A percentile compares a stretch with the other conserved stretches of the same genome.
These are phyloP conservation scores for Mycena rosella DNA, from an alignment of 768 basidiomycete species.

Conservation along the genomic window DNA sequence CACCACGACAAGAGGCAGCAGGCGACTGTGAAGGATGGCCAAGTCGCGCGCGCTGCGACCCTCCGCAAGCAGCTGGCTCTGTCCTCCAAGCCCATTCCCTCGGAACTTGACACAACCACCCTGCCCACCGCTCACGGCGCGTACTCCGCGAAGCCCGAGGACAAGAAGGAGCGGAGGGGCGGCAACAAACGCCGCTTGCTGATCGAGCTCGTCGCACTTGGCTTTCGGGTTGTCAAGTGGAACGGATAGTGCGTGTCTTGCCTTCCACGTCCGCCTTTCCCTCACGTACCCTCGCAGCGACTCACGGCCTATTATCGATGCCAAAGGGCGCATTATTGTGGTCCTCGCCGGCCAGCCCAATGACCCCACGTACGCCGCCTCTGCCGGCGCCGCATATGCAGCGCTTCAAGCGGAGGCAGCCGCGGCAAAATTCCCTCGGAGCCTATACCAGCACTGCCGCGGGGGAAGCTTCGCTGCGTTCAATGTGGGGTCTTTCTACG, in stretches of 20 bases:
- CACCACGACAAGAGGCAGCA: not conserved
- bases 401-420: too few relatives aligned
- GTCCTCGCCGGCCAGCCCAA: slow-evolving; percentile 16
- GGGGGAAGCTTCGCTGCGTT: slow-evolving; percentile 12
- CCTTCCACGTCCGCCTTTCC: not conserved
- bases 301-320: slow-evolving; percentile 16
- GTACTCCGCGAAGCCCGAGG: not conserved
- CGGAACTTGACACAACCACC: not conserved
- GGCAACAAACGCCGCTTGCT: slow-evolving; percentile 12
- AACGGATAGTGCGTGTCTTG: slow-evolving; percentile 1
- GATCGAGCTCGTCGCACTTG: not conserved
- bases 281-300: not conserved
- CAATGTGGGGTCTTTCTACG: slow-evolving; percentile 5
- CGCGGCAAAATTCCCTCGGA: too few relatives aligned
- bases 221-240: slow-evolving; percentile 8
- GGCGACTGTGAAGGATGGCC: not conserved
- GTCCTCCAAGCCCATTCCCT: too few relatives aligned
- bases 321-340: slow-evolving; percentile 10
- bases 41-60: not conserved
- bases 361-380: not conserved
- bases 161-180: not conserved
- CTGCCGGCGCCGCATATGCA: too few relatives aligned
- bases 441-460: not conserved
- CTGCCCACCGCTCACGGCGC: slow-evolving; percentile 7
- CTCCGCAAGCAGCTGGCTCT: not conserved